Evolutionary conservation across 2,329 filamentous ascomycete genomes (phyloP), one percentile per base, ranked within the genome.

Genomic region (Exophiala aquamarina): DNA sequence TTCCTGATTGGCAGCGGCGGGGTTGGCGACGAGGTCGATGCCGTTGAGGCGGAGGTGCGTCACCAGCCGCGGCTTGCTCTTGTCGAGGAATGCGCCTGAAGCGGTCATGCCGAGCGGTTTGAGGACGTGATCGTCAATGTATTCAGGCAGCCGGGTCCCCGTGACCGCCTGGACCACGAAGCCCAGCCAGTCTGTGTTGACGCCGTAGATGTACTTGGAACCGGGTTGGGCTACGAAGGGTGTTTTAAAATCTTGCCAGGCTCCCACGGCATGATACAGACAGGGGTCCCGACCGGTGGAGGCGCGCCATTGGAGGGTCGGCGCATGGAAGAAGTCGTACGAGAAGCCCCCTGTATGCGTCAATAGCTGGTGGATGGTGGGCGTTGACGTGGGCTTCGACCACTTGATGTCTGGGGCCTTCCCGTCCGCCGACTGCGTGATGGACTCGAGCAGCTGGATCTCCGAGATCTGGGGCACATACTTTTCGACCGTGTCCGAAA

Each of bases 11-110:
- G 20, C 31, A 2, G 35, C n/a, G 7, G 37, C 39, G 10, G 51
- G 46, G 28, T 50, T 36, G 4, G 38, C 45, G 5, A 41, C 31
- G n/a, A 44, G 31, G 4, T 33, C 33, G 10, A 40, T 43, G 26
- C 36, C 49, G 10, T 50, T 46, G 10, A 41, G 95, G 77, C 97
- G 97, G 75, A 97, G 97, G 75, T 98, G 93, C 91, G 97, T 97
- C 68, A 97, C 91, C 47, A 97, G 79, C 6, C 23, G 29, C 10
- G 46, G 33, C 21, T 45, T 43, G 9, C 21, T 37, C 8, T 23
- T 21, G 7, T 29, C 13, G 9, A 48, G 41, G 7, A 35, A 20
- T 2, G 23, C 23, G 14, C 40, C 20, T 4, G 49, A 49, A 11
- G 47, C 29, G 11, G 47, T 41, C 48, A 77, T 59, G n/a, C 64